Base-by-base conservation (phyloP, 805 yeast genomes). In the Candida pseudofarinosa region DNA sequence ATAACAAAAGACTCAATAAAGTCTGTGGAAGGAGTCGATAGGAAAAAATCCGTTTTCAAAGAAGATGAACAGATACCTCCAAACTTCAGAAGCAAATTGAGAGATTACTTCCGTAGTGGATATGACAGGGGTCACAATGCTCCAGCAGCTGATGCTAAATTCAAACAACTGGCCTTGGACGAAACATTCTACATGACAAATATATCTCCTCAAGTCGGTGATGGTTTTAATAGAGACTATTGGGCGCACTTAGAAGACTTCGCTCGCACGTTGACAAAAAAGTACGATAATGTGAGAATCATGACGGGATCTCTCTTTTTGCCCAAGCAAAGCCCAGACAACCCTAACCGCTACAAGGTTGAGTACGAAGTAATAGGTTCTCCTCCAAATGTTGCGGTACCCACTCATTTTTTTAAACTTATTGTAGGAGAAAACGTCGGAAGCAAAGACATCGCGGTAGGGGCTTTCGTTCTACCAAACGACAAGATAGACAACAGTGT, bases 211-310 rank as follows among this genome's bases (percentile, higher is more conserved):
- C 99, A 93, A 62, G 96, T 93, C 3, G 99, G 99, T 3, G 95
- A 85, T 4, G 99, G 99, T 0, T 93, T 93, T 70, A 93, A 93
- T 66, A 76, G 99, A 54, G 98, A 93, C 60, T 71, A 93, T 61
- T 93, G 99, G 99, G 95, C 98, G 0, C 96, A 89, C 61, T 80
- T 93, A 46, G 99, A 93, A 63, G 85, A 86, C 55, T 93, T 93
- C 59, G 80, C 83, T 37, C 75, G 99, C 48, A 74, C 87, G 42
- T 73, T 91, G 48, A 85, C 96, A 4, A 55, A 67, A n/a, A 70
- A 72, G 40, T 93, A 86, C 62, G 77, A 76, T 38, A 75, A 81
- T 38, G 96, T 93, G 10, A 73, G 97, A 50, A 74, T 93, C 31
- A 83, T 93, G 58, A 93, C 98, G 0, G 99, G 99, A 1, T 97